These are phyloP conservation scores for Neodidymelliopsis sp. DNA, from an alignment of 2,329 filamentous ascomycete genomes.

Conservation along the genomic window DNA sequence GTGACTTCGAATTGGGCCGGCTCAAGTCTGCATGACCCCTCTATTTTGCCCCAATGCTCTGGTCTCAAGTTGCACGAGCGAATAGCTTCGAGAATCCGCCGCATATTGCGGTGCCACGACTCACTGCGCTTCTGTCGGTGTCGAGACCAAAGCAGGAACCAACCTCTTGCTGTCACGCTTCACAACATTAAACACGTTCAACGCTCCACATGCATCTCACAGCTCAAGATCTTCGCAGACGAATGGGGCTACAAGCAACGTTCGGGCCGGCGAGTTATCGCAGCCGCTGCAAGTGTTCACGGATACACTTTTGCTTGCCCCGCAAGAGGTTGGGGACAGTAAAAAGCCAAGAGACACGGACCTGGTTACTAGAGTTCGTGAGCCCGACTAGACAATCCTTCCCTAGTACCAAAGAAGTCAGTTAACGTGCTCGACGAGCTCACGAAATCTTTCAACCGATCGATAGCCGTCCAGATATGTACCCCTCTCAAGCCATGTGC, in stretches of 20 bases:
- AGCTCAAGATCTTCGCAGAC: constrained; percentile 43
- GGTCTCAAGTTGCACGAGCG: constrained; percentile 30
- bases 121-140: constrained; percentile 32
- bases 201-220: constrained; percentile 36
- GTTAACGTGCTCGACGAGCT: constrained; percentile 44
- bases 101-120: constrained; percentile 32
- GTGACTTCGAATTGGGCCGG: constrained; percentile 31
- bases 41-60: constrained; percentile 25
- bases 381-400: constrained; percentile 22
- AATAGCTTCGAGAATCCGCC: constrained; percentile 30
- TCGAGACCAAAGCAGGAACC: constrained; percentile 27
- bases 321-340: constrained; percentile 37
- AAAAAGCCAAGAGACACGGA: constrained; percentile 30
- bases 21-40: constrained; percentile 28
- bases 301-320: constrained; percentile 27
- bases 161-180: constrained; percentile 29
- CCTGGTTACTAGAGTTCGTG: constrained; percentile 30
- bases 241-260: constrained; percentile 45
- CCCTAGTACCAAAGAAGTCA: constrained; percentile 35
- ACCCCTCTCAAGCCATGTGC: constrained; percentile 28
- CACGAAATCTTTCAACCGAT: constrained; percentile 40
- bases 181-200: constrained; percentile 18
- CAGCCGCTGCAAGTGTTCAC: constrained; percentile 48
- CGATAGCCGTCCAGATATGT: constrained; percentile 35
- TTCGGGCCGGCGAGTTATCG: constrained; percentile 51